A percentile compares a stretch with the other conserved stretches of the same genome.
These are phyloP conservation scores for Salvia hispanica DNA, from an alignment of 257 asterid genomes.

Conservation along the genomic window DNA sequence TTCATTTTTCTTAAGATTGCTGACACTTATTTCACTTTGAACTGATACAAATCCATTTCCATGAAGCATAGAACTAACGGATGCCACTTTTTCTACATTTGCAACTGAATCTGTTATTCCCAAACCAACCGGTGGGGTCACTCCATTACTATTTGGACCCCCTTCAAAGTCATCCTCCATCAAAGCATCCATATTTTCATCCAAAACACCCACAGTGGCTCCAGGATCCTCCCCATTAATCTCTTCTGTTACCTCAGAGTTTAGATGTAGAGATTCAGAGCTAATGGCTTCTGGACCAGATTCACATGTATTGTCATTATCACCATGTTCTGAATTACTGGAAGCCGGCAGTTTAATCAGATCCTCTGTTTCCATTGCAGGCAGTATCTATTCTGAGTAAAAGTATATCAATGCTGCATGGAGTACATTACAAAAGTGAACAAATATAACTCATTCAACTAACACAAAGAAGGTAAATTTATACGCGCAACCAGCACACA, in stretches of 20 bases:
- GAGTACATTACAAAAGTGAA: conserved; percentile 22
- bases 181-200: conserved; percentile 44
- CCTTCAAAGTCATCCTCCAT: conserved; percentile 42
- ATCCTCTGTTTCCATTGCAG: conserved; percentile 65
- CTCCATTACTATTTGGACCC: conserved; percentile 34
- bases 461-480: background rate
- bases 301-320: conserved; percentile 35
- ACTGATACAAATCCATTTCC: conserved; percentile 47
- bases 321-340: conserved; percentile 46
- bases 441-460: conserved; percentile 5
- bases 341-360: conserved; percentile 50
- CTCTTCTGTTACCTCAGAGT: conserved; percentile 39
- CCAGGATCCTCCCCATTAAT: conserved; percentile 39
- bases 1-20: conserved; percentile 42
- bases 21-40: conserved; percentile 42
- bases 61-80: conserved; percentile 32
- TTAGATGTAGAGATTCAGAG: conserved; percentile 35
- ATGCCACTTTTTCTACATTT: conserved; percentile 33
- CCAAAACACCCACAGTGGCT: conserved; percentile 27
- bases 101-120: conserved; percentile 48
- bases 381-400: conserved; percentile 20
- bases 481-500: conserved; percentile 7
- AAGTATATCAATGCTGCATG: conserved; percentile 20
- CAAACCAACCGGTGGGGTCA: conserved; percentile 30
- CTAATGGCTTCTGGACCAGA: conserved; percentile 35